Evolutionary conservation across 2,329 filamentous ascomycete genomes (phyloP).

Genomic region (Bipolaris victoriae): DNA sequence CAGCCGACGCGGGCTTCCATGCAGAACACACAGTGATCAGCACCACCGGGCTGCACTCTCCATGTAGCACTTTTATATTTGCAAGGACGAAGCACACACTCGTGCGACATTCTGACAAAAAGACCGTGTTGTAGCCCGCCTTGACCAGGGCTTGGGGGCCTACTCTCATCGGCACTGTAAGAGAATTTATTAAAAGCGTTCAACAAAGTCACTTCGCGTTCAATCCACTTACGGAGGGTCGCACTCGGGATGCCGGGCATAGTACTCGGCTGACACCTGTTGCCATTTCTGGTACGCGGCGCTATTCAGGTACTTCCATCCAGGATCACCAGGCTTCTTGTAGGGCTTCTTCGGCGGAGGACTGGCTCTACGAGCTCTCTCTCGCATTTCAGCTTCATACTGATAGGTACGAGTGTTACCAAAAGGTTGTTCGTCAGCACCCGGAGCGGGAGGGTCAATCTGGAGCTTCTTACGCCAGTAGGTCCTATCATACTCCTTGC

Average conservation of each 20-base stretch:
- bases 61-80: conserved; percentile 1
- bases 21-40: conserved; percentile 21
- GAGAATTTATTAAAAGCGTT: neutral
- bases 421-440: neutral
- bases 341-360: conserved; percentile 17
- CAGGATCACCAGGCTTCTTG: conserved; percentile 4
- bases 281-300: conserved; percentile 13
- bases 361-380: neutral
- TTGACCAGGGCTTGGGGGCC: neutral
- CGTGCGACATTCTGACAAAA: conserved; percentile 18
- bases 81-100: conserved; percentile 10
- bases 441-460: neutral
- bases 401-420: neutral
- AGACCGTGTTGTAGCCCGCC: conserved; percentile 13
- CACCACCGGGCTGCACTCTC: conserved; percentile 4
- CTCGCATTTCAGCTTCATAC: conserved; percentile 5
- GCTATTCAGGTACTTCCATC: conserved; percentile 6
- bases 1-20: neutral
- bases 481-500: conserved; percentile 16
- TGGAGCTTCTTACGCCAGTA: conserved; percentile 4
- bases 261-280: neutral
- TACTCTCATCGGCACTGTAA: neutral
- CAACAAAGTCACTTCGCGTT: neutral
- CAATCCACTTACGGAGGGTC: conserved; percentile 2
- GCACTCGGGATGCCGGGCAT: conserved; percentile 11